A percentile compares a stretch with the other conserved stretches of the same genome.
Conservation (phyloP, 148 eudicot species). For the Suaeda aralocaspica region DNA sequence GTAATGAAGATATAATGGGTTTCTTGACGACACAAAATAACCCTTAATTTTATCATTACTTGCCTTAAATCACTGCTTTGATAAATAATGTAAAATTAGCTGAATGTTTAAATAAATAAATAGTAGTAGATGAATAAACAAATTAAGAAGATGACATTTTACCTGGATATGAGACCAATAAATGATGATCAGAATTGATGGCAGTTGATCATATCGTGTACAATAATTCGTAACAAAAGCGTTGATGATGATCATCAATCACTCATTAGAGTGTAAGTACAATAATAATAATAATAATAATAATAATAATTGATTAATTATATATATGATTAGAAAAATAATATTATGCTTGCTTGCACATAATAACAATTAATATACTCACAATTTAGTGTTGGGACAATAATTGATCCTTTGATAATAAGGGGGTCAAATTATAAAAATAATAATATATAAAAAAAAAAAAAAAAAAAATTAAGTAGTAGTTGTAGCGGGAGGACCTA, state of each 20-base stretch:
- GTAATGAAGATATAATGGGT: background rate
- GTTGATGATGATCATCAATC: background rate
- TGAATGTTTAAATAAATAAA: background rate
- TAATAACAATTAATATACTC: background rate
- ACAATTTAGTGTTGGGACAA: slow-evolving; percentile 18
- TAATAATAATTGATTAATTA: background rate
- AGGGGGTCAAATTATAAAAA: slow-evolving; percentile 17
- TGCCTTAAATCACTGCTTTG: slow-evolving; percentile 3
- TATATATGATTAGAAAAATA: background rate
- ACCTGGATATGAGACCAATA: slow-evolving; percentile 11
- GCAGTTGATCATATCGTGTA: slow-evolving; percentile 5
- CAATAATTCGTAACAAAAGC: too few relatives aligned
- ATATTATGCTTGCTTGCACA: slow-evolving; percentile 4
- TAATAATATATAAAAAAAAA: background rate
- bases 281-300: background rate
- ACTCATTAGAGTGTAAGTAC: background rate
- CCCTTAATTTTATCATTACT: slow-evolving; percentile 4
- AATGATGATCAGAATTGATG: slow-evolving; percentile 3
- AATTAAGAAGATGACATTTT: background rate
- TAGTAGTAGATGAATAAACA: too few relatives aligned
- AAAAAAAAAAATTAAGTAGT: slow-evolving; percentile 17
- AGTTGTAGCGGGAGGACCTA: slow-evolving; percentile 20
- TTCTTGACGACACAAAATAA: slow-evolving; percentile 15
- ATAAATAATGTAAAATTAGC: background rate
- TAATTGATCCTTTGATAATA: slow-evolving; percentile 19